These are phyloP conservation scores for Pycnococcus provasolii DNA, from an alignment of 139 green algal species.

Conservation along the genomic window DNA sequence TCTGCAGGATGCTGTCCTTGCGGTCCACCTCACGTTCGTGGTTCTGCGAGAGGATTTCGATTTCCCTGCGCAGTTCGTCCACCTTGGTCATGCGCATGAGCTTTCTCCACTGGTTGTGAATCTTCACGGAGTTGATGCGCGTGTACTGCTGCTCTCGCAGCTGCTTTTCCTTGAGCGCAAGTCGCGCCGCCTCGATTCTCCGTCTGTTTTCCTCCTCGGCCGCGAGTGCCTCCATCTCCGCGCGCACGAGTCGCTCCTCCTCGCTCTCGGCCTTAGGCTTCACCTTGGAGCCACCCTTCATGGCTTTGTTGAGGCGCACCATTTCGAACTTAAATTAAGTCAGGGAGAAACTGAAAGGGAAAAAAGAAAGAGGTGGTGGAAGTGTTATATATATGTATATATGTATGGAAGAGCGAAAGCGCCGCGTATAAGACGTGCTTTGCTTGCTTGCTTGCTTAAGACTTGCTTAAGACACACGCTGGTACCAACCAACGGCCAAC, in stretches of 20 bases:
- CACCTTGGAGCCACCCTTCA: slow-evolving; percentile 20
- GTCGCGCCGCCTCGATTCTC: background rate
- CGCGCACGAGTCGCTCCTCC: slow-evolving; percentile 40
- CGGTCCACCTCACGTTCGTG: slow-evolving; percentile 69
- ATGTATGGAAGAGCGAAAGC: too few species aligned
- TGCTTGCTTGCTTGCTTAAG: too few species aligned
- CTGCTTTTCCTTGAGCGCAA: slow-evolving; percentile 14
- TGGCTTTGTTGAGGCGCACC: too few species aligned
- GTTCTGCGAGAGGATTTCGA: slow-evolving; percentile 65
- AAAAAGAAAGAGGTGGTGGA: too few species aligned
- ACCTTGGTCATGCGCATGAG: slow-evolving; percentile 76
- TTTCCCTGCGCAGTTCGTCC: slow-evolving; percentile 63
- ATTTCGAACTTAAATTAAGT: too few species aligned
- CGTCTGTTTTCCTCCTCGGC: slow-evolving; percentile 22
- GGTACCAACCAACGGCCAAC: too few species aligned
- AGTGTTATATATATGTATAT: too few species aligned
- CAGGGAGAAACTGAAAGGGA: too few species aligned
- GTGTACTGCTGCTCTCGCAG: slow-evolving; percentile 56
- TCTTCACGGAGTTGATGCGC: slow-evolving; percentile 62
- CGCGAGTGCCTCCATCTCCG: slow-evolving; percentile 51
- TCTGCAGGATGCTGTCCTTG: slow-evolving; percentile 72
- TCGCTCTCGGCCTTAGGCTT: slow-evolving; percentile 42
- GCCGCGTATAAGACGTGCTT: too few species aligned
- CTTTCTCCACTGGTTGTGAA: slow-evolving; percentile 77
- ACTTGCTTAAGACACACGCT: too few species aligned